phyloP scores from a whole-genome alignment of 179 eudicot genomes.

The Gypsophila paniculata region DNA sequence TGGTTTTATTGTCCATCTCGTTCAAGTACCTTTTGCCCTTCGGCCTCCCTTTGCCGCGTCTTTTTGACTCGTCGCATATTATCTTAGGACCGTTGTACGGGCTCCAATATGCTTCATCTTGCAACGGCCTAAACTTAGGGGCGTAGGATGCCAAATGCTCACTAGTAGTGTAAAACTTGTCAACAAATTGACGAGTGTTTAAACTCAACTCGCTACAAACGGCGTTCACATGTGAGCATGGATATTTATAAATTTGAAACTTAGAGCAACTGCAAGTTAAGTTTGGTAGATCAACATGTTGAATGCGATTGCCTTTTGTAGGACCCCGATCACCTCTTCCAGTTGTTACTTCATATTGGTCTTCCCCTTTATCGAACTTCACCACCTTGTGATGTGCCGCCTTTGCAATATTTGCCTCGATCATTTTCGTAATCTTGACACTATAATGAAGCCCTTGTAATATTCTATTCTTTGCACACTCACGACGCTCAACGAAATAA shows the following conservation, averaged over 20 bases:
- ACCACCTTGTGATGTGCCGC: background rate
- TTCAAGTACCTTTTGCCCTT: too few relatives aligned
- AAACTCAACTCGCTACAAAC: background rate
- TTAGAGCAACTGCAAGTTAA: background rate
- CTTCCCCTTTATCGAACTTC: background rate
- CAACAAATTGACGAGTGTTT: too few relatives aligned
- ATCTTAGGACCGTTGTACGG: too few relatives aligned
- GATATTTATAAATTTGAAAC: background rate
- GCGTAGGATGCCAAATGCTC: too few relatives aligned
- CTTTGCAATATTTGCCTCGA: background rate
- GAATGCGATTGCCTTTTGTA: background rate
- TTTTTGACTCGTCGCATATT: too few relatives aligned
- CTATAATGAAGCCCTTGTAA: background rate
- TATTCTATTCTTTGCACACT: background rate
- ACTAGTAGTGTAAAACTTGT: too few relatives aligned
- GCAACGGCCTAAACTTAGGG: too few relatives aligned
- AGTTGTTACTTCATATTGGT: background rate
- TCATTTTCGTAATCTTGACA: too few relatives aligned
- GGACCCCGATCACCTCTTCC: background rate
- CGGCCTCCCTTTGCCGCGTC: too few relatives aligned
- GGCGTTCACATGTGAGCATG: background rate
- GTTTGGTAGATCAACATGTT: background rate
- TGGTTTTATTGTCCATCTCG: too few relatives aligned
- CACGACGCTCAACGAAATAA: slow-evolving; percentile 4
- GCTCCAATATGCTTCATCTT: too few relatives aligned